Evolutionary conservation across 2,329 filamentous ascomycete genomes (phyloP).

Genomic region (Parafenestella ontariensis): DNA sequence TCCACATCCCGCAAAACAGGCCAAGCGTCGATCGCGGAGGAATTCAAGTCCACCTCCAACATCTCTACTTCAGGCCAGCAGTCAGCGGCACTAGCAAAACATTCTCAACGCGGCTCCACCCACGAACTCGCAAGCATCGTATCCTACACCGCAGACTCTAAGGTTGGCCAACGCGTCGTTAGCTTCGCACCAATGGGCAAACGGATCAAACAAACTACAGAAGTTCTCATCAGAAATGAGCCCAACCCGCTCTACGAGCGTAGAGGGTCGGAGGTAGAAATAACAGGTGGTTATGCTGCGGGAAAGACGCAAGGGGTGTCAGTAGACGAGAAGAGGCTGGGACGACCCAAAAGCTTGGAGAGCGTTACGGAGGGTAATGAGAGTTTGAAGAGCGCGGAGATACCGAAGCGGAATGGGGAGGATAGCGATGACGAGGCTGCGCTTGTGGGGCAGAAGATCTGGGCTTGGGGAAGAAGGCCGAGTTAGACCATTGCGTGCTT

Average conservation of each 20-base stretch:
- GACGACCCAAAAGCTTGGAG: constrained; percentile 28
- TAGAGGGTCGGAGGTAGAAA: constrained; percentile 15
- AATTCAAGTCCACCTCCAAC: constrained; percentile 41
- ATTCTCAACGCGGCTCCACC: constrained; percentile 18
- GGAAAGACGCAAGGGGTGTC: constrained; percentile 12
- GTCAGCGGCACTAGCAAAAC: constrained; percentile 4
- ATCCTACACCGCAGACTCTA: constrained; percentile 23
- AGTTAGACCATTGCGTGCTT: neutral
- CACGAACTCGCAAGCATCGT: constrained; percentile 37
- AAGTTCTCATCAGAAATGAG: constrained; percentile 33
- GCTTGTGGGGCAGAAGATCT: constrained; percentile 19
- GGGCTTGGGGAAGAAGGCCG: constrained; percentile 7
- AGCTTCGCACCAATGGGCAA: constrained; percentile 34
- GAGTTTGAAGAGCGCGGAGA: constrained; percentile 27
- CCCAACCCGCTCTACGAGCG: constrained; percentile 28
- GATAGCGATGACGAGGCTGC: constrained; percentile 37
- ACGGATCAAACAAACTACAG: constrained; percentile 42
- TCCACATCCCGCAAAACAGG: constrained; percentile 38
- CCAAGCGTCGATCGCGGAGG: constrained; percentile 33
- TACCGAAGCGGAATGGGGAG: constrained; percentile 11
- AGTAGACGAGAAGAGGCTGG: constrained; percentile 16
- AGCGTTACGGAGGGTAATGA: constrained; percentile 31
- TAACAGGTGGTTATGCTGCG: constrained; percentile 7
- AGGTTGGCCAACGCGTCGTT: constrained; percentile 17
- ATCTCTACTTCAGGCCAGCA: constrained; percentile 24